Evolutionary conservation across 176 grass and related monocot genomes (phyloP).

Genomic region (Triticum monococcum): DNA sequence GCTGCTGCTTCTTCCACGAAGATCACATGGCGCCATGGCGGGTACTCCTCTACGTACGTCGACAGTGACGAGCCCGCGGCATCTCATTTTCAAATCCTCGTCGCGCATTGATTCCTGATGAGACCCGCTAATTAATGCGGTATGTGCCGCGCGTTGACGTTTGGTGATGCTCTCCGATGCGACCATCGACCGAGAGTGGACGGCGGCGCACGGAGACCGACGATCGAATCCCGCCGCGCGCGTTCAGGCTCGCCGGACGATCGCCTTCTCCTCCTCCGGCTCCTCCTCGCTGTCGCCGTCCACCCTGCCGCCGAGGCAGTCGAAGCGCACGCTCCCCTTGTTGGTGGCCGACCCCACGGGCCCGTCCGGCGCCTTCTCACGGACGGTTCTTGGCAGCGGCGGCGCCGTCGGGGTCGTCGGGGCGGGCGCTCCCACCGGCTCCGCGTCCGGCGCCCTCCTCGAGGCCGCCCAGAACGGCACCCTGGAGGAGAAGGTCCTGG

Average conservation of each 20-base stretch:
- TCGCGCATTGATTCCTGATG: neutral
- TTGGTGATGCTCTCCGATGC: neutral
- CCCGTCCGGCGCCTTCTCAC: slow-evolving; percentile 9
- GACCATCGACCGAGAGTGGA: neutral
- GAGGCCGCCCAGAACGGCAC: slow-evolving; percentile 60
- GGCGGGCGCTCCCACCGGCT: neutral
- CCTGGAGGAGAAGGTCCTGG: slow-evolving; percentile 64
- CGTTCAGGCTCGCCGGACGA: slow-evolving; percentile 37
- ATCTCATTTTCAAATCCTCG: neutral
- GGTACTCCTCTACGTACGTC: neutral
- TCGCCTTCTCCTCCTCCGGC: slow-evolving; percentile 46
- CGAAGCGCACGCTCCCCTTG: slow-evolving; percentile 48
- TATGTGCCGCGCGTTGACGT: neutral
- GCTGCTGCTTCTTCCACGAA: slow-evolving; percentile 6
- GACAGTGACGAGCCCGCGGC: neutral
- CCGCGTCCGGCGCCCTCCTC: slow-evolving; percentile 26
- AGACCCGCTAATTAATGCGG: neutral
- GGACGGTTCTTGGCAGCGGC: neutral
- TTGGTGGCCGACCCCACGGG: neutral
- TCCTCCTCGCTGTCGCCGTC: slow-evolving; percentile 40
- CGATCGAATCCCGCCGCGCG: neutral
- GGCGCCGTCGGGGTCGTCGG: neutral
- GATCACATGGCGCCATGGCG: neutral
- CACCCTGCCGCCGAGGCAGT: slow-evolving; percentile 60
- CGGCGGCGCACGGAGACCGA: neutral